Percentiles rank a stretch among this genome's conserved stretches.
Conservation (phyloP, 352 stramenopile genomes). For the Halophytophthora batemanensis region DNA sequence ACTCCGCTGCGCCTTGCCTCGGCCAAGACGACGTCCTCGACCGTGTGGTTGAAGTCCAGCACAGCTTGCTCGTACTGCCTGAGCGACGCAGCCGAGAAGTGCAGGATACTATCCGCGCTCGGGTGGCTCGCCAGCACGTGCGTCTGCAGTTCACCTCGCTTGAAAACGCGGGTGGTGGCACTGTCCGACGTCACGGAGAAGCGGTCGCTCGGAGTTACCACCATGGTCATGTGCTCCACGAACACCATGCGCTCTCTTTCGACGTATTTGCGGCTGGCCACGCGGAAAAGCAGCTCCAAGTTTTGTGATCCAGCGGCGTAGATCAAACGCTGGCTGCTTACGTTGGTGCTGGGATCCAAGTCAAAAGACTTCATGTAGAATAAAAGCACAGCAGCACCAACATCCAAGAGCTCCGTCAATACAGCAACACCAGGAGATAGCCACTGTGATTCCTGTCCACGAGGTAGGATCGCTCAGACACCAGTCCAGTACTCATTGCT, state of each 20-base stretch:
- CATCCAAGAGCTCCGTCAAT: too few species aligned
- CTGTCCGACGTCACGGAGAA: slow-evolving; percentile 10
- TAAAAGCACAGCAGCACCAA: too few species aligned
- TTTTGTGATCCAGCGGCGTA: slow-evolving; percentile 1
- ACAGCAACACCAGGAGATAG: slow-evolving; percentile 1
- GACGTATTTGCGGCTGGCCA: slow-evolving; percentile 12
- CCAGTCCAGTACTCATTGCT: too few species aligned
- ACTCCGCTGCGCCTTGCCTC: too few species aligned
- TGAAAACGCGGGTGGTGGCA: slow-evolving; percentile 9
- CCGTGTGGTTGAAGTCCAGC: slow-evolving; percentile 16
- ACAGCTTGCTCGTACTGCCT: slow-evolving; percentile 8
- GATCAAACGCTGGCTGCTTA: slow-evolving; percentile 12
- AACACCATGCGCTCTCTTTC: slow-evolving; percentile 11
- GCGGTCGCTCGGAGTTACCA: slow-evolving; percentile 1
- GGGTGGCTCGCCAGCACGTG: slow-evolving; percentile 19
- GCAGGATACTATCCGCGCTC: slow-evolving; percentile 6
- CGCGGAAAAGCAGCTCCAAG: slow-evolving; percentile 18
- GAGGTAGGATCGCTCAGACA: too few species aligned
- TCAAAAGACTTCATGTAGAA: slow-evolving; percentile 7
- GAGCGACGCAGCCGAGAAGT: slow-evolving; percentile 7
- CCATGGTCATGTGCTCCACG: slow-evolving; percentile 8
- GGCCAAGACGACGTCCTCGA: slow-evolving; percentile 22
- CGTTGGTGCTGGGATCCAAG: slow-evolving; percentile 8
- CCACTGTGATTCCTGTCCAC: background rate
- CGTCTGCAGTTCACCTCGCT: slow-evolving; percentile 9